Evolutionary conservation across 2,329 filamentous ascomycete genomes (phyloP).

Genomic region (Rutstroemia sp.): DNA sequence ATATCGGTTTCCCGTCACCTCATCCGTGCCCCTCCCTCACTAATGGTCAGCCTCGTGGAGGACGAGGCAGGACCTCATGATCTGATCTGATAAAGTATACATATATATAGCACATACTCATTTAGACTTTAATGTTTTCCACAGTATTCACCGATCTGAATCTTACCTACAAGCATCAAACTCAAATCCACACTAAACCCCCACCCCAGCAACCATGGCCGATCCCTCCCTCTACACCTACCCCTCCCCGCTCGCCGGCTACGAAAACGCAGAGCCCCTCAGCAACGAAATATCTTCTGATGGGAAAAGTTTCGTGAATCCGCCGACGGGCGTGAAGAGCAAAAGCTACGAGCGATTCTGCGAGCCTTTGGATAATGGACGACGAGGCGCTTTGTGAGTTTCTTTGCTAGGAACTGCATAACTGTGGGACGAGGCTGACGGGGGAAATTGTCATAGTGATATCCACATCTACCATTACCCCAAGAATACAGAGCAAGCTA

Average conservation of each 20-base stretch:
- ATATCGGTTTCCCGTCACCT: too few relatives aligned
- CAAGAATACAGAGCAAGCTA: slow-evolving; percentile 50
- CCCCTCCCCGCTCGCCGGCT: slow-evolving; percentile 45
- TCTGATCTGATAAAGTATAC: too few relatives aligned
- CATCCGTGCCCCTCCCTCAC: too few relatives aligned
- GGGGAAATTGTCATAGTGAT: slow-evolving; percentile 42
- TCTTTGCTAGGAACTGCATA: slow-evolving; percentile 11
- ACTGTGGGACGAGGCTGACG: background rate
- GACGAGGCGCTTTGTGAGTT: slow-evolving; percentile 63
- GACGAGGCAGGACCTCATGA: too few relatives aligned
- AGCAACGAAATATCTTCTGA: slow-evolving; percentile 46
- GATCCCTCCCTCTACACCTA: slow-evolving; percentile 43
- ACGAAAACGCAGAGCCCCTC: slow-evolving; percentile 39
- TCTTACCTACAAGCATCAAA: too few relatives aligned
- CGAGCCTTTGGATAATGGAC: slow-evolving; percentile 57
- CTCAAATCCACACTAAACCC: too few relatives aligned
- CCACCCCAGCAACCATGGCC: slow-evolving; percentile 31
- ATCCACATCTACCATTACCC: slow-evolving; percentile 79
- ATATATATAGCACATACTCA: too few relatives aligned
- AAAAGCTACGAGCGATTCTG: slow-evolving; percentile 63
- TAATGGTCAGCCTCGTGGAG: too few relatives aligned
- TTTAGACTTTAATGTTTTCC: too few relatives aligned
- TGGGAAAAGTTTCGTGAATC: slow-evolving; percentile 71
- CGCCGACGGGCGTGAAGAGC: slow-evolving; percentile 51
- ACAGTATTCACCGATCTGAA: too few relatives aligned